Percentiles rank a stretch among this genome's conserved stretches.
These are phyloP conservation scores for Eremothecium coryli DNA, from an alignment of 1,139 yeast species.

Conservation along the genomic window DNA sequence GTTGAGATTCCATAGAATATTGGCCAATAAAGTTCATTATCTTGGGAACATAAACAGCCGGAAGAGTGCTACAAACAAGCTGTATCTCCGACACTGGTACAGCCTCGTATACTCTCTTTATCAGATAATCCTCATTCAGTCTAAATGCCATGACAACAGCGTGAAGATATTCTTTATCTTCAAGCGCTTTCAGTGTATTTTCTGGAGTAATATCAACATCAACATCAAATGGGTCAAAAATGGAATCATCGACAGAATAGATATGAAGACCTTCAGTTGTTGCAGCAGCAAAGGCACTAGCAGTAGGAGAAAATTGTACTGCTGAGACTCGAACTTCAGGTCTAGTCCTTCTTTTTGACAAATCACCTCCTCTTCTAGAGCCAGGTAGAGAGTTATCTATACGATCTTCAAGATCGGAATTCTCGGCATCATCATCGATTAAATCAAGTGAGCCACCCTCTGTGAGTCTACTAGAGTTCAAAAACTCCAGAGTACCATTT, in stretches of 20 bases:
- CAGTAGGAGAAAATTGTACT: conserved; percentile 80
- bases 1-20: conserved; percentile 65
- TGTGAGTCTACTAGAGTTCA: conserved; percentile 75
- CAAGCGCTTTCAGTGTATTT: conserved; percentile 52
- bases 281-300: conserved; percentile 87
- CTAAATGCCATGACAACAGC: conserved; percentile 93
- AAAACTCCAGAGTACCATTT: conserved; percentile 74
- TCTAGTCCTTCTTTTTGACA: conserved; percentile 64
- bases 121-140: conserved; percentile 68
- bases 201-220: conserved; percentile 89
- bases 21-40: conserved; percentile 65
- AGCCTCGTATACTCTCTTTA: conserved; percentile 63
- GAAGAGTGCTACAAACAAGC: conserved; percentile 58
- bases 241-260: conserved; percentile 66
- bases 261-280: conserved; percentile 88
- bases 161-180: conserved; percentile 62
- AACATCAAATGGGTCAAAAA: conserved; percentile 92
- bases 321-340: conserved; percentile 76
- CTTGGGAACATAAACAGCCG: conserved; percentile 64
- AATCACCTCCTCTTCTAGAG: conserved; percentile 71
- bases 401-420: conserved; percentile 78
- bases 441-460: conserved; percentile 82
- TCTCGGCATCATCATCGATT: conserved; percentile 78
- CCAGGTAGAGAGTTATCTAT: conserved; percentile 77
- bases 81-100: conserved; percentile 69